Evolutionary conservation across 805 yeast species (phyloP), one percentile per base, ranked within the genome.

Genomic region (Priceomyces fermenticarens): DNA sequence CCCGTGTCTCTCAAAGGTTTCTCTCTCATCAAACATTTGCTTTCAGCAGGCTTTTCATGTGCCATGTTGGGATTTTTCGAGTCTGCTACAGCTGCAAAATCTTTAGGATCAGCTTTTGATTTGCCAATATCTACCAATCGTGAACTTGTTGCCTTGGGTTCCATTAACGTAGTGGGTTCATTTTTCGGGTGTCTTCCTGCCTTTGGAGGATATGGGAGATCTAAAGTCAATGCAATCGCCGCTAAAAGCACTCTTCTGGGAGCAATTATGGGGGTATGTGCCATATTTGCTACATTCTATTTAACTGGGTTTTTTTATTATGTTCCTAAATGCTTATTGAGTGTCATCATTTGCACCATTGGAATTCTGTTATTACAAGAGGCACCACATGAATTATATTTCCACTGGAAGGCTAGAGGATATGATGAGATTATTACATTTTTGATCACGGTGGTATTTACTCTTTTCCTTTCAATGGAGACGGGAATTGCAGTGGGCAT

Each of bases 151-250:
- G 97, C 97, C 0, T 67, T 91, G 25, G 98, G 99, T 1, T 63
- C 77, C 10, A 79, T 85, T 41, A 91, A 90, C 51, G 44, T 88
- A 2, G 63, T 75, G 0, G 81, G 82, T 0, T 75, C 88, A 3
- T 58, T 80, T 40, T 85, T 87, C 32, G 79, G 78, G 2, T 85
- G 89, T 0, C 66, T 91, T 11, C 97, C 99, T 0, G 80, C 95
- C 0, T 90, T 90, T 71, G 99, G 98, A 8, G 98, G 98, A 0
- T 91, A 90, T 56, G 98, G 97, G 2, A 75, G 98, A 53, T 85
- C 96, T 12, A 89, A 86, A 54, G 82, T 91, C 43, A 91, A 91
- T 64, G 85, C 90, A 1, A 67, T 88, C 38, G 80, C 89, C 10
- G 98, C 95, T 0, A 79, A 78, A 48, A 86, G 96, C 0, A 90